These are phyloP conservation scores for Breviolum minutum DNA, from an alignment of 73 alveolate genomes.

Conservation along the genomic window DNA sequence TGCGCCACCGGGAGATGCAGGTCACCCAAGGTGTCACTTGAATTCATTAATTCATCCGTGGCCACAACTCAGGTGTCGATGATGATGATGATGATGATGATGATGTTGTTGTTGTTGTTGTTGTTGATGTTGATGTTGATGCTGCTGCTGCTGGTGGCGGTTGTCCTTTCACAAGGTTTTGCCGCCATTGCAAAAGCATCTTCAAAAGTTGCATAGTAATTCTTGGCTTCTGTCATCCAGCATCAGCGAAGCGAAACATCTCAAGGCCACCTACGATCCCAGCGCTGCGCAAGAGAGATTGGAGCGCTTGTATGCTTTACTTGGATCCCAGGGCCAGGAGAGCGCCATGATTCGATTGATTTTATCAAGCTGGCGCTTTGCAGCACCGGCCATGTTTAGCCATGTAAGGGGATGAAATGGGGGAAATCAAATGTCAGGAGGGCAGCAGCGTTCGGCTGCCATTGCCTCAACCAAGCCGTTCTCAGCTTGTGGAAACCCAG, in stretches of 20 bases:
- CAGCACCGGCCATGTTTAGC: not conserved
- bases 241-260: too few species aligned
- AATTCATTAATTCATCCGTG: not conserved
- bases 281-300: constrained; percentile 22
- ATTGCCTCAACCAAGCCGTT: not conserved
- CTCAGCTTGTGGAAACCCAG: not conserved
- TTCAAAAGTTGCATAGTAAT: not conserved
- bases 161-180: not conserved
- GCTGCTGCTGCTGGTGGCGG: too few species aligned
- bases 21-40: constrained; percentile 35
- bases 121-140: too few species aligned
- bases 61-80: too few species aligned
- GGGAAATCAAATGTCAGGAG: not conserved
- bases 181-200: not conserved
- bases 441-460: constrained; percentile 40
- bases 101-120: too few species aligned
- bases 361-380: not conserved
- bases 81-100: too few species aligned
- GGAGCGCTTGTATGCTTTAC: constrained; percentile 43
- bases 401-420: too few species aligned
- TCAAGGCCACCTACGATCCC: constrained; percentile 40
- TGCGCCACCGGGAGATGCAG: constrained; percentile 2
- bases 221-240: too few species aligned
- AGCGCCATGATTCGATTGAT: not conserved
- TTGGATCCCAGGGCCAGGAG: constrained; percentile 5